Percentiles rank a stretch among this genome's conserved stretches.
phyloP scores from a whole-genome alignment of 495 filamentous ascomycete species.

The Penicillium odoratum region DNA sequence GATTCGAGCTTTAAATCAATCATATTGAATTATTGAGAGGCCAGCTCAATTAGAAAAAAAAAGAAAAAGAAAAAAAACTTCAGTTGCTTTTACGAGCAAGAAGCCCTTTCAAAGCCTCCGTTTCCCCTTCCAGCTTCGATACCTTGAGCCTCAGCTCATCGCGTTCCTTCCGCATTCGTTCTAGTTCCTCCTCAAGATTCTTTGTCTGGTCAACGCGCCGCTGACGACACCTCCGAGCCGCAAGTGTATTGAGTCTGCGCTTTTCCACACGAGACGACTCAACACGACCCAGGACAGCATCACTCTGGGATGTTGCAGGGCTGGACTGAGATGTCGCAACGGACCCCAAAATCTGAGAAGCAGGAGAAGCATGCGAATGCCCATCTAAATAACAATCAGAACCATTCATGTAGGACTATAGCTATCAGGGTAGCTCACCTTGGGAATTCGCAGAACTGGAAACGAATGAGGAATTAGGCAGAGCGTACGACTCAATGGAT shows the following conservation, averaged over 20 bases:
- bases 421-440: conserved; percentile 13
- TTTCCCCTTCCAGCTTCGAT: conserved; percentile 65
- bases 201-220: conserved; percentile 66
- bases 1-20: not conserved
- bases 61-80: conserved; percentile 8
- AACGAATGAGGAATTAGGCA: conserved; percentile 12
- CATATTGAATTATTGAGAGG: not conserved
- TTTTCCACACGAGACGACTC: conserved; percentile 44
- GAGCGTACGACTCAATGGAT: conserved; percentile 15
- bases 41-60: not conserved
- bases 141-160: conserved; percentile 65
- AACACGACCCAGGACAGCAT: conserved; percentile 20
- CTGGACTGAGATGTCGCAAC: conserved; percentile 22
- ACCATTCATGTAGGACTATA: conserved; percentile 8
- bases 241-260: conserved; percentile 67
- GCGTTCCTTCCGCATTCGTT: conserved; percentile 57
- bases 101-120: conserved; percentile 39
- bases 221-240: conserved; percentile 70
- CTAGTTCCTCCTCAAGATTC: conserved; percentile 61
- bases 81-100: conserved; percentile 24
- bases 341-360: conserved; percentile 21
- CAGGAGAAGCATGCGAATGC: conserved; percentile 24
- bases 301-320: conserved; percentile 23
- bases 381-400: not conserved
- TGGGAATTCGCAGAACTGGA: conserved; percentile 27